Conservation (phyloP, 352 stramenopile species). For the Phytophthora litchii region DNA sequence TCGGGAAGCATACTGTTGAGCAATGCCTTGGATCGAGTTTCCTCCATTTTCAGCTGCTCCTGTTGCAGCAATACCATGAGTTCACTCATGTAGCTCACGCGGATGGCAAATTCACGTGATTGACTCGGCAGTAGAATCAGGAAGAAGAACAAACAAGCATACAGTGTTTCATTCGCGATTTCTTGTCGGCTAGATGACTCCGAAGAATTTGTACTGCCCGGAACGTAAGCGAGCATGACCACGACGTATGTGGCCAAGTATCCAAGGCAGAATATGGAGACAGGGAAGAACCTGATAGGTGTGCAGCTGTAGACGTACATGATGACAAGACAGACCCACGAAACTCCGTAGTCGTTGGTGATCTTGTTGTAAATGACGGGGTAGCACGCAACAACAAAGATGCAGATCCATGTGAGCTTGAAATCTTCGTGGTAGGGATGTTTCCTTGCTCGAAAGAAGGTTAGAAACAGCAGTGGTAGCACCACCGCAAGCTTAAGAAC, state of each 20-base stretch:
- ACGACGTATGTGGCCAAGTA: constrained; percentile 76
- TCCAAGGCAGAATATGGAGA: constrained; percentile 66
- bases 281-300: constrained; percentile 82
- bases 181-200: constrained; percentile 36
- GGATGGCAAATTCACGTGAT: constrained; percentile 81
- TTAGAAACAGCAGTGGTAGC: constrained; percentile 64
- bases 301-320: constrained; percentile 89
- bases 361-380: constrained; percentile 85
- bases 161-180: constrained; percentile 80
- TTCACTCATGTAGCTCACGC: constrained; percentile 87
- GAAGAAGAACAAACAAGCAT: constrained; percentile 81
- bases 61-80: constrained; percentile 84
- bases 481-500: constrained; percentile 68
- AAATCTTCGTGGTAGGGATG: constrained; percentile 65
- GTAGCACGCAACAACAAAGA: constrained; percentile 63
- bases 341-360: constrained; percentile 82
- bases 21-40: constrained; percentile 76
- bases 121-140: constrained; percentile 81
- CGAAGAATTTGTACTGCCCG: constrained; percentile 30
- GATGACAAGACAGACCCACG: constrained; percentile 82
- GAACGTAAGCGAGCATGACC: constrained; percentile 74
- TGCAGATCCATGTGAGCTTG: constrained; percentile 76
- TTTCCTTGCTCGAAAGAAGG: constrained; percentile 69
- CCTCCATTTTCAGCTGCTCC: constrained; percentile 82
- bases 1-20: constrained; percentile 87